Evolutionary conservation across 306 rosid species (phyloP).

Genomic region (Cicer judaicum): DNA sequence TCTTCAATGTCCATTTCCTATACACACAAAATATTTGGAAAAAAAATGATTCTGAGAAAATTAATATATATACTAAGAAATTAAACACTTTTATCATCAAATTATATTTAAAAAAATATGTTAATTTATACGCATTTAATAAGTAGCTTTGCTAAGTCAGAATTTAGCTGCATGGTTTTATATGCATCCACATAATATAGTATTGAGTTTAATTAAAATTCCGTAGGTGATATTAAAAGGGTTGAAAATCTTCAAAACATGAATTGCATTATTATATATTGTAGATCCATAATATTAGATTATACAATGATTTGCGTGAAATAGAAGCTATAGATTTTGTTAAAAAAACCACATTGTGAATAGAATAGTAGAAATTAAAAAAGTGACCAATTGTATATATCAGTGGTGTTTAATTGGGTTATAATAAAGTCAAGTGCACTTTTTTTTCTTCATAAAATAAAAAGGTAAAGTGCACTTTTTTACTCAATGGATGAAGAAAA

Average conservation of each 20-base stretch:
- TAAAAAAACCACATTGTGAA: neutral
- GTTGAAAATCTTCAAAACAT: neutral
- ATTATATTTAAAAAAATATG: neutral
- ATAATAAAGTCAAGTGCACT: neutral
- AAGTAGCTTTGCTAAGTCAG: neutral
- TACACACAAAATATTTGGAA: neutral
- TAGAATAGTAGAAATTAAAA: neutral
- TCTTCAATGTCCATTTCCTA: too few relatives aligned
- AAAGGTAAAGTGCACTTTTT: slow-evolving; percentile 6
- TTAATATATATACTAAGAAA: neutral
- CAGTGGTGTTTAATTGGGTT: slow-evolving; percentile 3
- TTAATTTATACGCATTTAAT: neutral
- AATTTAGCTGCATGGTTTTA: neutral
- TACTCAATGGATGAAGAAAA: neutral
- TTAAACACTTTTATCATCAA: neutral
- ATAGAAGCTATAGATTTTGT: neutral
- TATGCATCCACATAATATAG: neutral
- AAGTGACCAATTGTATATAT: neutral
- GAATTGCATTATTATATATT: neutral
- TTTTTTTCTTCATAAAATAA: neutral
- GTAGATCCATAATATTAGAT: neutral
- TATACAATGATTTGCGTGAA: neutral
- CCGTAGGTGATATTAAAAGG: neutral
- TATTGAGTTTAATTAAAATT: neutral
- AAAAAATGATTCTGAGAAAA: neutral